A percentile compares a stretch with the other conserved stretches of the same genome.
Conservation (phyloP, 768 basidiomycete species). For the Pulveroboletus ravenelii region DNA sequence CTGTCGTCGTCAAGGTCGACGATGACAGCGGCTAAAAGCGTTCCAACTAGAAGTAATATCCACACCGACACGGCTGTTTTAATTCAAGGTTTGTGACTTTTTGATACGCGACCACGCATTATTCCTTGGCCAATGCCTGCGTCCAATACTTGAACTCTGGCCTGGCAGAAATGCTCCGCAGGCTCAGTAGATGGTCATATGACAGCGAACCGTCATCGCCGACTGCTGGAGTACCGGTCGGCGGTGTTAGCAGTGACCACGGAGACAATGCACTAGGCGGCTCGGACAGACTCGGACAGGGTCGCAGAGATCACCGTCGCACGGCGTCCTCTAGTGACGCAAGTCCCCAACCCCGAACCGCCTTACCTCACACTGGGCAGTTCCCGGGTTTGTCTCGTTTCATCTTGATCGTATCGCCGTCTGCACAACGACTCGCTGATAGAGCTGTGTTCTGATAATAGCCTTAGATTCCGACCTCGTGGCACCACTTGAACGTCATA, state of each 20-base stretch:
- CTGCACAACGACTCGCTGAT: constrained; percentile 2
- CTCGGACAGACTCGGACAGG: constrained; percentile 4
- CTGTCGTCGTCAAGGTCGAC: constrained; percentile 1
- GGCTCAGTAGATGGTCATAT: constrained; percentile 17
- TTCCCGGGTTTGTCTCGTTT: constrained; percentile 18
- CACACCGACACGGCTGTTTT: constrained; percentile 6
- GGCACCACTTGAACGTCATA: constrained; percentile 5
- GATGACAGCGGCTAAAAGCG: constrained; percentile 6
- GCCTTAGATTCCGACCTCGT: constrained; percentile 11
- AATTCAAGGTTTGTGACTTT: constrained; percentile 21
- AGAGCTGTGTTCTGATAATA: constrained; percentile 10
- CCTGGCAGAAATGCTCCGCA: constrained; percentile 20
- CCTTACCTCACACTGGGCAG: constrained; percentile 13
- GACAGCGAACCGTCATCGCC: constrained; percentile 22
- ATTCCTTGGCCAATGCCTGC: background rate
- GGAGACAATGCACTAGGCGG: constrained; percentile 4
- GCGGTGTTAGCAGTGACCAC: constrained; percentile 5
- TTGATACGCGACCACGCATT: constrained; percentile 3
- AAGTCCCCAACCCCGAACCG: constrained; percentile 44
- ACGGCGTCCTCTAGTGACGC: constrained; percentile 45
- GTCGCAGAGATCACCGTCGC: constrained; percentile 23
- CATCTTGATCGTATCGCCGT: constrained; percentile 3
- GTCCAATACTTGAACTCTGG: background rate
- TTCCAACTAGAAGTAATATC: background rate
- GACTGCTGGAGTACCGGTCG: constrained; percentile 1